phyloP scores from a whole-genome alignment of 345 rosid genomes.

The Barbarea vulgaris region DNA sequence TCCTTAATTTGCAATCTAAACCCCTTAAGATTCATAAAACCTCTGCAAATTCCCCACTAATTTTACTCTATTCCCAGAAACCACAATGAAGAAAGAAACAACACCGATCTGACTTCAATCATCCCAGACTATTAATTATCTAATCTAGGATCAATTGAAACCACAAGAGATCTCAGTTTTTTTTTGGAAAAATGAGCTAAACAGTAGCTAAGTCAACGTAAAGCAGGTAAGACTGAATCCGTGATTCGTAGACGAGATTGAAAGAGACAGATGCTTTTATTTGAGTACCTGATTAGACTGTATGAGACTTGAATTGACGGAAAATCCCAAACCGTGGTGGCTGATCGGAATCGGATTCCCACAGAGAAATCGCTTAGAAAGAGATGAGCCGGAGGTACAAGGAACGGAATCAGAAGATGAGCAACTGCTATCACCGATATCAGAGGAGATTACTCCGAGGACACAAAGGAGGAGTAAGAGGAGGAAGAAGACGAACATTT shows the following conservation, averaged over 20 bases:
- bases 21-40: conserved; percentile 23
- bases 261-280: neutral
- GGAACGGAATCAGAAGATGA: conserved; percentile 40
- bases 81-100: conserved; percentile 7
- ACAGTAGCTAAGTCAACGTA: conserved; percentile 25
- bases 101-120: neutral
- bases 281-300: conserved; percentile 39
- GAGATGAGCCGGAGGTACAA: conserved; percentile 26
- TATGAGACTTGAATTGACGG: conserved; percentile 28
- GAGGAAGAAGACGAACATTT: conserved; percentile 63
- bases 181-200: conserved; percentile 1
- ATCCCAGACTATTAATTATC: neutral
- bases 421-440: conserved; percentile 21
- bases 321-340: conserved; percentile 34
- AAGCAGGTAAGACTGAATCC: neutral
- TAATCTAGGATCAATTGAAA: neutral
- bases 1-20: conserved; percentile 20
- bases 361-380: conserved; percentile 20
- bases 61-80: neutral
- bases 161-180: neutral
- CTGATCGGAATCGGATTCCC: conserved; percentile 33
- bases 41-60: neutral
- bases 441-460: conserved; percentile 45
- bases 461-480: conserved; percentile 62
- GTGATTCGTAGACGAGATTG: neutral